These are phyloP conservation scores for Candida succiphila DNA, from an alignment of 805 yeast genomes.

Conservation along the genomic window DNA sequence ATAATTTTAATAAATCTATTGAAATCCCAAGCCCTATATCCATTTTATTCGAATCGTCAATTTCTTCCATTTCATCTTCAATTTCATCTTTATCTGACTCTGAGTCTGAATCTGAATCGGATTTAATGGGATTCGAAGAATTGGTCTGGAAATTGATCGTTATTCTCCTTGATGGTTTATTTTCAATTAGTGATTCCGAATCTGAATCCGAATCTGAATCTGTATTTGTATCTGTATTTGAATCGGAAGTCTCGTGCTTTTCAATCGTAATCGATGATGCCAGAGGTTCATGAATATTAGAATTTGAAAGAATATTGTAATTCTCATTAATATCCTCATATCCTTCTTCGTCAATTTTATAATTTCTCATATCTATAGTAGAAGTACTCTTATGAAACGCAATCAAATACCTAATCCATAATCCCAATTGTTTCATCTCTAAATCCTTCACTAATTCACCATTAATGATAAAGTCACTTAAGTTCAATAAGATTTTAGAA, in stretches of 20 bases:
- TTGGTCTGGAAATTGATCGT: too few relatives aligned
- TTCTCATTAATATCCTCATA: slow-evolving; percentile 29
- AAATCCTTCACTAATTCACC: slow-evolving; percentile 5
- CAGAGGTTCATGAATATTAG: slow-evolving; percentile 17
- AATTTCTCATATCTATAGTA: slow-evolving; percentile 36
- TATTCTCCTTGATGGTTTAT: too few relatives aligned
- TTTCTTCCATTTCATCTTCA: slow-evolving; percentile 5
- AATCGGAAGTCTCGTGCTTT: too few relatives aligned
- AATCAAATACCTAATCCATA: slow-evolving; percentile 23
- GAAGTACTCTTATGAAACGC: slow-evolving; percentile 38
- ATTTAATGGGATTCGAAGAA: slow-evolving; percentile 15
- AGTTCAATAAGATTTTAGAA: slow-evolving; percentile 13
- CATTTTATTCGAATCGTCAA: slow-evolving; percentile 4
- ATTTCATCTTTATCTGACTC: slow-evolving; percentile 3
- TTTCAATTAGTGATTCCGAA: not conserved
- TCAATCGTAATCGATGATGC: too few relatives aligned
- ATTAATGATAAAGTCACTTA: slow-evolving; percentile 8
- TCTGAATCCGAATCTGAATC: not conserved
- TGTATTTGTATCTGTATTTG: not conserved
- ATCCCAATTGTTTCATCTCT: slow-evolving; percentile 11
- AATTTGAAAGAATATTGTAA: slow-evolving; percentile 17
- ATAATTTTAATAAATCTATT: slow-evolving; percentile 26
- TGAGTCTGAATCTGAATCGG: slow-evolving; percentile 12
- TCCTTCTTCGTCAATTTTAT: slow-evolving; percentile 30
- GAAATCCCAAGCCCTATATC: slow-evolving; percentile 6